These are phyloP conservation scores for Volvox reticuliferus DNA, from an alignment of 139 green algal species.

Conservation along the genomic window DNA sequence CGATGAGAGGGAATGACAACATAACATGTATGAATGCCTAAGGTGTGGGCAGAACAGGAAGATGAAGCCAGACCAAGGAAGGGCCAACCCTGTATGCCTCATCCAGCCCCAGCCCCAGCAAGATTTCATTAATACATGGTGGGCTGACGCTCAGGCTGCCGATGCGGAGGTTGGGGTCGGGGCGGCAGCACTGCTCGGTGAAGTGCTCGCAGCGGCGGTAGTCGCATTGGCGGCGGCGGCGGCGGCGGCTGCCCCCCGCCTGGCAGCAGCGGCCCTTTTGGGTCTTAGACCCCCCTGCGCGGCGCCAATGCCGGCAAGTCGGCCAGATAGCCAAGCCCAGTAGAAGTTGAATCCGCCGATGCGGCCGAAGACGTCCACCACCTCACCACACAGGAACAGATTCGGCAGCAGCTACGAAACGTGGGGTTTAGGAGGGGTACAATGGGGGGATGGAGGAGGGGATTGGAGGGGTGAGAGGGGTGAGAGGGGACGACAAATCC, in stretches of 20 bases:
- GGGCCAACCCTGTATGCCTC: too few species aligned
- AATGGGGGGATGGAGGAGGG: not conserved
- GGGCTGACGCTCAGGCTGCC: not conserved
- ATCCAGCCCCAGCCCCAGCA: too few species aligned
- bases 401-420: constrained; percentile 58
- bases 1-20: too few species aligned
- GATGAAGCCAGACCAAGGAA: too few species aligned
- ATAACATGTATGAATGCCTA: too few species aligned
- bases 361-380: constrained; percentile 89
- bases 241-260: not conserved
- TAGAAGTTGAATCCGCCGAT: constrained; percentile 97
- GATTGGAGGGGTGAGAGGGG: too few species aligned
- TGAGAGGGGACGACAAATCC: too few species aligned
- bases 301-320: constrained; percentile 78
- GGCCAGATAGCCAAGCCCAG: constrained; percentile 88
- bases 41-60: too few species aligned
- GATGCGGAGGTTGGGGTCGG: not conserved
- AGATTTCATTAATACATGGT: too few species aligned
- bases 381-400: constrained; percentile 89
- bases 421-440: not conserved
- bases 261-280: not conserved
- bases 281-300: constrained; percentile 40
- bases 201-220: not conserved
- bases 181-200: not conserved
- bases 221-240: not conserved